phyloP scores from a whole-genome alignment of 345 rosid genomes.

The Acer saccharum region DNA sequence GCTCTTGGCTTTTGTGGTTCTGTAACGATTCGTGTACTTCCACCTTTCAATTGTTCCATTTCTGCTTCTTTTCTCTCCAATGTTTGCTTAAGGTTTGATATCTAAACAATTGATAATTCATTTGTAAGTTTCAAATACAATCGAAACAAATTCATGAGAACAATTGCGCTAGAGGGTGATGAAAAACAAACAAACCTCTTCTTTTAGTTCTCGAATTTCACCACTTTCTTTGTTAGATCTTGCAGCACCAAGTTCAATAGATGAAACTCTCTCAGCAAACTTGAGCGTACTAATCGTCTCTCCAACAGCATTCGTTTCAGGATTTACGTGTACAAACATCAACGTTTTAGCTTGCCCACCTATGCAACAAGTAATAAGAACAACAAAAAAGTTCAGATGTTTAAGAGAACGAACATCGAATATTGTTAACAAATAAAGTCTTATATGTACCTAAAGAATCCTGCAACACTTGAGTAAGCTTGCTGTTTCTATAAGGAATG shows the following conservation, averaged over 20 bases:
- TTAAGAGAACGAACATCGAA: background rate
- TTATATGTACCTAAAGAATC: constrained; percentile 74
- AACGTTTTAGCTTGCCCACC: constrained; percentile 98
- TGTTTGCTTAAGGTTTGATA: constrained; percentile 71
- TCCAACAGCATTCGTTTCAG: constrained; percentile 76
- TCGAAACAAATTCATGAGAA: background rate
- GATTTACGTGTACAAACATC: constrained; percentile 94
- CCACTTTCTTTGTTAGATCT: constrained; percentile 90
- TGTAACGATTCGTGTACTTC: constrained; percentile 37
- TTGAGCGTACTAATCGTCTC: constrained; percentile 96
- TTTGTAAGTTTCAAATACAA: background rate
- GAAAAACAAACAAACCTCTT: constrained; percentile 58
- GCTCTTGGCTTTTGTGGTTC: constrained; percentile 78
- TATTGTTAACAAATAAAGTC: background rate
- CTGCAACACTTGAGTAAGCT: constrained; percentile 93
- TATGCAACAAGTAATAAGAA: constrained; percentile 20
- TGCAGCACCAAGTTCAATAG: constrained; percentile 97
- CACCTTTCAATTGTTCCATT: constrained; percentile 61
- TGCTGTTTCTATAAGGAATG: constrained; percentile 95
- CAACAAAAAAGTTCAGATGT: background rate
- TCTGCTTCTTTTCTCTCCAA: constrained; percentile 90
- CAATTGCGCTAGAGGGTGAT: constrained; percentile 9
- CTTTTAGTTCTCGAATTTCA: constrained; percentile 85
- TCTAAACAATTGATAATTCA: constrained; percentile 37
- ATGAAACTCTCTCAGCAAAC: constrained; percentile 95